Conservation (phyloP, 768 basidiomycete genomes). For the Tulasnella sp. region DNA sequence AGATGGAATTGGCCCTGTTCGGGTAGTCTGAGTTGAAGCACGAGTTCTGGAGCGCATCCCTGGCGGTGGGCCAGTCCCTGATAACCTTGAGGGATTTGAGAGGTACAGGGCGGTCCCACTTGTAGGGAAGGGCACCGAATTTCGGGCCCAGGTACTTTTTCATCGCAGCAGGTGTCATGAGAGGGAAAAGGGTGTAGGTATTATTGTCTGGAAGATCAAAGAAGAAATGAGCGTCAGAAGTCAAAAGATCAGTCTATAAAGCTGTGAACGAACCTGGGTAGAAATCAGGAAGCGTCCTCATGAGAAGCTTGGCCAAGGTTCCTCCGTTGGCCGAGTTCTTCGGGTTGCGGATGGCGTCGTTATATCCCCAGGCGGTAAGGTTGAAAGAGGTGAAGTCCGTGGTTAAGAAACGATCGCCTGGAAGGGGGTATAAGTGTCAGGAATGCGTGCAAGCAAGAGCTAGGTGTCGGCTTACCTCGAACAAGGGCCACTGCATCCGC, state of each 20-base stretch:
- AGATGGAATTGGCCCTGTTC: background rate
- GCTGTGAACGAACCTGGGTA: conserved; percentile 48
- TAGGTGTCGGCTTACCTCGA: conserved; percentile 18
- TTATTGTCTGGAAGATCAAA: background rate
- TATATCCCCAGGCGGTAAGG: conserved; percentile 73
- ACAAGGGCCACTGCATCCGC: conserved; percentile 24
- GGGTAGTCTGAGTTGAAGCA: conserved; percentile 8
- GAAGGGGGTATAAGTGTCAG: background rate
- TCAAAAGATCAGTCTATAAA: background rate
- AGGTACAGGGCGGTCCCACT: conserved; percentile 42
- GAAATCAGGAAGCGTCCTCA: conserved; percentile 59
- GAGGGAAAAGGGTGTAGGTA: conserved; percentile 50
- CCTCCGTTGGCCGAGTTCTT: conserved; percentile 53
- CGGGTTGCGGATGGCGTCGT: conserved; percentile 54
- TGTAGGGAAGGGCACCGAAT: conserved; percentile 39
- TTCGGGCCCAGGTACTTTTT: conserved; percentile 34
- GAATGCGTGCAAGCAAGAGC: conserved; percentile 3
- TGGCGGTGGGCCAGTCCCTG: background rate
- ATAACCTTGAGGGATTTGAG: background rate
- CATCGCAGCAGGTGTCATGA: conserved; percentile 54
- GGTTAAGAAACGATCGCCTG: conserved; percentile 61
- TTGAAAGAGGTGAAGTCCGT: conserved; percentile 68
- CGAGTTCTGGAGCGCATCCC: conserved; percentile 3
- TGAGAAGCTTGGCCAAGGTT: conserved; percentile 61
- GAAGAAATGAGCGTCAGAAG: background rate